phyloP scores from a whole-genome alignment of 176 grass and related monocot genomes.

The Pharus latifolius region DNA sequence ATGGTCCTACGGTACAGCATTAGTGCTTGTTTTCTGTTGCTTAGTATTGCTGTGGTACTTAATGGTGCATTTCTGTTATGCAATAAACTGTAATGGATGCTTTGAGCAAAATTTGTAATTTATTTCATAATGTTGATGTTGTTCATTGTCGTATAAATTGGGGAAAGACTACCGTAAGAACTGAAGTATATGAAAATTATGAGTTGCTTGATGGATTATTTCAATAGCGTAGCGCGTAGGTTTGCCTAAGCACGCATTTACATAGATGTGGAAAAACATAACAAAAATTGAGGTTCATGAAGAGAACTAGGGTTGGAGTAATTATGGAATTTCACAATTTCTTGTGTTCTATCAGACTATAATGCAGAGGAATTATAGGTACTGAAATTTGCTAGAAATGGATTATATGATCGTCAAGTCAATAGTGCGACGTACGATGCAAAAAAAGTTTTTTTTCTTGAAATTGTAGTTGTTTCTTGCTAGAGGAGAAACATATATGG shows the following conservation, averaged over 20 bases:
- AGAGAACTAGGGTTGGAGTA: neutral
- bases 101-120: neutral
- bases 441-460: too few relatives aligned
- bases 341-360: too few relatives aligned
- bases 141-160: neutral
- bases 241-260: neutral
- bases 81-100: neutral
- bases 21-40: constrained; percentile 6
- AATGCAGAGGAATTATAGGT: neutral
- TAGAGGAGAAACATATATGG: neutral
- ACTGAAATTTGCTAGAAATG: neutral
- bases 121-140: neutral
- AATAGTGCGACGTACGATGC: too few relatives aligned
- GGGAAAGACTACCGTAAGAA: neutral
- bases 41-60: neutral
- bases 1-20: constrained; percentile 24
- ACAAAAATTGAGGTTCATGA: neutral
- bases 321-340: neutral
- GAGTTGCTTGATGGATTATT: neutral
- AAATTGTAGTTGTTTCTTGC: neutral
- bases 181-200: neutral
- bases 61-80: neutral
- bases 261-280: neutral
- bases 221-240: neutral
- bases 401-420: neutral